These are phyloP conservation scores for Volvox africanus DNA, from an alignment of 139 green algal genomes.

Conservation along the genomic window DNA sequence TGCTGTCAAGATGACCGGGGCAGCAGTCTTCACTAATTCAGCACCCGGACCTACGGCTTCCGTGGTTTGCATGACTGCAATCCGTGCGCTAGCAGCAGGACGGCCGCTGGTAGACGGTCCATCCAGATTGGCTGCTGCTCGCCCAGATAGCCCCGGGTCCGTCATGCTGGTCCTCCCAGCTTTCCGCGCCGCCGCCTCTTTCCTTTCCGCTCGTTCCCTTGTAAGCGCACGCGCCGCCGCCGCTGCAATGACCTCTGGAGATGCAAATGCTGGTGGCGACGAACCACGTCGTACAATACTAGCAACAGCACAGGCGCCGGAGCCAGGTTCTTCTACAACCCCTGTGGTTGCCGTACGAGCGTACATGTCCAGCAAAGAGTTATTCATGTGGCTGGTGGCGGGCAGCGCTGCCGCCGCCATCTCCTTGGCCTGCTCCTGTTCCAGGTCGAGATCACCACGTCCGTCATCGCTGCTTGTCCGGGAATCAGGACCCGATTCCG, in stretches of 20 bases:
- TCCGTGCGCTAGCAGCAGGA: not conserved
- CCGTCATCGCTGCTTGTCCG: conserved; percentile 8
- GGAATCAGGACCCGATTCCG: conserved; percentile 1
- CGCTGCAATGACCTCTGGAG: conserved; percentile 65
- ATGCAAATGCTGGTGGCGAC: conserved; percentile 65
- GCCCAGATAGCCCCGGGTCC: too few species aligned
- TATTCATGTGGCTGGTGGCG: conserved; percentile 61
- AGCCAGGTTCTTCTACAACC: conserved; percentile 4
- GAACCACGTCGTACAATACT: conserved; percentile 53
- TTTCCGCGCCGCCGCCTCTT: not conserved
- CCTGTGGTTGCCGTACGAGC: not conserved
- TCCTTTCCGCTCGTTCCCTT: conserved; percentile 41
- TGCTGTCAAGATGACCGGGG: not conserved
- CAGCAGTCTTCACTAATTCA: not conserved
- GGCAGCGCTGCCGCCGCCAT: not conserved
- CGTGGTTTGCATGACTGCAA: not conserved
- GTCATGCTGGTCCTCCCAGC: not conserved
- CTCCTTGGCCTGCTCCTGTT: not conserved
- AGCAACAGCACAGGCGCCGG: conserved; percentile 51
- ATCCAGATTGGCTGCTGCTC: not conserved
- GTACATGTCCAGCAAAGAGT: conserved; percentile 73
- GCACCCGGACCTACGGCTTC: not conserved
- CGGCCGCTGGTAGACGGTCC: conserved; percentile 4
- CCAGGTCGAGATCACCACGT: conserved; percentile 42
- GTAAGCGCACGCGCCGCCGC: conserved; percentile 65